Evolutionary conservation across 305 asterid species (phyloP).

Genomic region (Euphrasia arctica): DNA sequence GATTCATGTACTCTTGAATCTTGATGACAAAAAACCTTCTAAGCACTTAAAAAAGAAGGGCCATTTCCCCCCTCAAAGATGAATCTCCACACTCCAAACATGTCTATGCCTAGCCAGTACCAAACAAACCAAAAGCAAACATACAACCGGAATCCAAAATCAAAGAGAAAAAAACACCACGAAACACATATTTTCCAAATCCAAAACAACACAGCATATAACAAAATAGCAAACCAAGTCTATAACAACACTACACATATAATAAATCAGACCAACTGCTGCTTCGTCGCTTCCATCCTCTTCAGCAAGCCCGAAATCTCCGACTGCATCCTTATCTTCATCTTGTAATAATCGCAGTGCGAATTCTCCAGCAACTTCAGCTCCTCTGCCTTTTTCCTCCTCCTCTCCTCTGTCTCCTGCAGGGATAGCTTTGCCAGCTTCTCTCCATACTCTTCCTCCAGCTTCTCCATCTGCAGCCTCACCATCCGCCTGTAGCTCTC

Average conservation of each 20-base stretch:
- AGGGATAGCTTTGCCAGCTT: conserved; percentile 58
- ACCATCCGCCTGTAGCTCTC: conserved; percentile 60
- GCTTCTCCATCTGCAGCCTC: conserved; percentile 53
- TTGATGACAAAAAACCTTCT: no score
- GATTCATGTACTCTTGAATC: no score
- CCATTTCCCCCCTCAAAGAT: neutral
- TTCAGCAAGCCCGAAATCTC: conserved; percentile 87
- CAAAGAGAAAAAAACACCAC: neutral
- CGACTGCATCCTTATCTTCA: conserved; percentile 91
- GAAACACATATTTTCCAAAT: neutral
- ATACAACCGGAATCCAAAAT: conserved; percentile 22
- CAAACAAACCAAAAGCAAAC: conserved; percentile 16
- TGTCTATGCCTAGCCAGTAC: neutral
- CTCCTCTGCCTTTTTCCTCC: conserved; percentile 64
- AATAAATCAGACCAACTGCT: conserved; percentile 51
- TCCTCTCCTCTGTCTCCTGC: conserved; percentile 76
- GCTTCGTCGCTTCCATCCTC: conserved; percentile 94
- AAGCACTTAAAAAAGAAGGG: no score
- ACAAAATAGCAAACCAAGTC: no score
- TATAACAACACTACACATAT: neutral
- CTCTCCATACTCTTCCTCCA: conserved; percentile 71
- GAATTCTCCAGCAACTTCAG: conserved; percentile 72
- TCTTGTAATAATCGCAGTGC: conserved; percentile 76
- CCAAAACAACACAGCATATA: neutral
- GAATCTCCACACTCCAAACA: neutral